These are phyloP conservation scores for Alliaria petiolata DNA, from an alignment of 345 rosid species.

Conservation along the genomic window DNA sequence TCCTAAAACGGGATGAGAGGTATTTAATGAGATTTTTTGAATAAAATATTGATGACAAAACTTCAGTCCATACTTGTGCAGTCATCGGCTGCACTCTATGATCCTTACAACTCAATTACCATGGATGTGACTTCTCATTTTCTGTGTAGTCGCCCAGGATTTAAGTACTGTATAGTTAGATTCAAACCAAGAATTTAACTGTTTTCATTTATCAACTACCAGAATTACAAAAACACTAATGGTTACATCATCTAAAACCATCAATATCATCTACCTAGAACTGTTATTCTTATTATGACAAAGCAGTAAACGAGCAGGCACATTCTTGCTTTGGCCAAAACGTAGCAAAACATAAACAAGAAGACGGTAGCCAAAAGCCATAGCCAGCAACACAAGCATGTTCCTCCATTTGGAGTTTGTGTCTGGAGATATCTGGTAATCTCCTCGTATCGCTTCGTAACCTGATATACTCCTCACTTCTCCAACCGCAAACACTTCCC, in stretches of 20 bases:
- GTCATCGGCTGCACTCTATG: no score
- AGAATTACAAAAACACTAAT: not conserved
- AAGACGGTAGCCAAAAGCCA: conserved; percentile 78
- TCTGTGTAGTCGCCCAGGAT: no score
- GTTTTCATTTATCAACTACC: not conserved
- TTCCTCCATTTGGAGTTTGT: conserved; percentile 85
- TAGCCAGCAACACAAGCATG: conserved; percentile 63
- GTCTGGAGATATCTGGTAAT: conserved; percentile 73
- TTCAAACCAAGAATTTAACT: not conserved
- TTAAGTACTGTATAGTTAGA: no score
- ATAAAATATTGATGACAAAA: no score
- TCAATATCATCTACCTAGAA: conserved; percentile 18
- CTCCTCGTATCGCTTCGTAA: conserved; percentile 59
- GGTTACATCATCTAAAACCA: not conserved
- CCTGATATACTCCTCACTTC: conserved; percentile 92
- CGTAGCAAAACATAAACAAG: conserved; percentile 58
- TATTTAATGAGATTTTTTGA: no score
- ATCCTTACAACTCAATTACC: no score
- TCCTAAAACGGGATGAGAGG: no score
- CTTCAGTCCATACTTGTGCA: no score
- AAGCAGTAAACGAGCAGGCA: conserved; percentile 5
- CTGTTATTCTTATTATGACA: conserved; percentile 13
- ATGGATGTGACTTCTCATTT: no score
- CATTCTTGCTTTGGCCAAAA: conserved; percentile 26
- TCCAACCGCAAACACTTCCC: conserved; percentile 79